Percentiles rank a stretch among this genome's conserved stretches.
Conservation (phyloP, 2,329 filamentous ascomycete species). For the Aulographum hederae region DNA sequence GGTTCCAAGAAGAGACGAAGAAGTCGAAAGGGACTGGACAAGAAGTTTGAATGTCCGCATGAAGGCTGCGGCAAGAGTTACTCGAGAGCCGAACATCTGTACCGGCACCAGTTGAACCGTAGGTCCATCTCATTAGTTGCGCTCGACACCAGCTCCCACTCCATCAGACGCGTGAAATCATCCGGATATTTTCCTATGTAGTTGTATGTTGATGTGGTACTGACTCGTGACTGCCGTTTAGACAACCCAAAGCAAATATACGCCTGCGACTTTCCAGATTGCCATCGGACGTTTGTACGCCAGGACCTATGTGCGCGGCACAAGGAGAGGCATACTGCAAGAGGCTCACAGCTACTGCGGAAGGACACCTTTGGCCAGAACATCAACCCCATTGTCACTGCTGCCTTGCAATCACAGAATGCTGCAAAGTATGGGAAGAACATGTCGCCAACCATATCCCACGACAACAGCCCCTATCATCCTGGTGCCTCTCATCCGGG, state of each 20-base stretch:
- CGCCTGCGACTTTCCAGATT: conserved; percentile 80
- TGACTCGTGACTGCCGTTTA: conserved; percentile 21
- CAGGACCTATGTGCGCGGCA: conserved; percentile 71
- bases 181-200: too few relatives aligned
- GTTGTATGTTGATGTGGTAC: too few relatives aligned
- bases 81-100: conserved; percentile 88
- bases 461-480: conserved; percentile 1
- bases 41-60: conserved; percentile 53
- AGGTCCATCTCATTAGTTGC: conserved; percentile 20
- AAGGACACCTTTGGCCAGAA: conserved; percentile 49
- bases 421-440: conserved; percentile 8
- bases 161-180: too few relatives aligned
- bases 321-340: conserved; percentile 32
- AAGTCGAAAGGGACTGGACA: conserved; percentile 63
- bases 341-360: conserved; percentile 57
- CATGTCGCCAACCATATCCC: conserved; percentile 3
- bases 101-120: conserved; percentile 92
- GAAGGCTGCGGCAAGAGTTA: conserved; percentile 91
- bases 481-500: conserved; percentile 2
- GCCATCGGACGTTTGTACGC: conserved; percentile 76
- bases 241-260: conserved; percentile 93
- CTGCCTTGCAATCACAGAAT: conserved; percentile 17
- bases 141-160: too few relatives aligned
- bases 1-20: conserved; percentile 38
- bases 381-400: conserved; percentile 22